phyloP scores from a whole-genome alignment of 108 stramenopile species.

The Seminavis robusta region DNA sequence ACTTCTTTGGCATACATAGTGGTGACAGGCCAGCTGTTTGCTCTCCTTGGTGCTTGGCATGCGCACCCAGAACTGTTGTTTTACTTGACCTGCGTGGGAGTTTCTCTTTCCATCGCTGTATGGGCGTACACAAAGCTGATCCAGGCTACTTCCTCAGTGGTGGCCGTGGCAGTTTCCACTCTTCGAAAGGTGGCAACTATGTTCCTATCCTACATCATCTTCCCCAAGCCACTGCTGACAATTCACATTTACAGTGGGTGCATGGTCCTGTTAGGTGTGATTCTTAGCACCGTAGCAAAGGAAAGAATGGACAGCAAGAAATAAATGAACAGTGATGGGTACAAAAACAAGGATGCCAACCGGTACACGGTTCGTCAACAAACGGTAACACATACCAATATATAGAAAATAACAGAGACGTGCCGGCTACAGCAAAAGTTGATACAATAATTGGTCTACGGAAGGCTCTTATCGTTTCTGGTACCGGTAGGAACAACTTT shows the following conservation, averaged over 20 bases:
- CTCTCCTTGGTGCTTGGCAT: conserved; percentile 3
- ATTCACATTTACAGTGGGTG: conserved; percentile 26
- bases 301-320: no score
- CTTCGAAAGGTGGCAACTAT: conserved; percentile 44
- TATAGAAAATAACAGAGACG: no score
- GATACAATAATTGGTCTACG: no score
- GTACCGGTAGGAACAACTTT: no score
- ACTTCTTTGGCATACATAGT: conserved; percentile 29
- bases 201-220: conserved; percentile 48
- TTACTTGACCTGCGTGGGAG: conserved; percentile 40
- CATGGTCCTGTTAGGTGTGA: conserved; percentile 30
- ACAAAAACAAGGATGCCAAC: no score
- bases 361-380: no score
- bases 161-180: conserved; percentile 60
- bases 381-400: no score
- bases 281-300: conserved; percentile 14
- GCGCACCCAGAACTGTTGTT: conserved; percentile 40
- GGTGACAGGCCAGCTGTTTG: conserved; percentile 18
- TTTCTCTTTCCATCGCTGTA: conserved; percentile 51
- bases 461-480: no score
- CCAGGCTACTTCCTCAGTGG: conserved; percentile 35
- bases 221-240: conserved; percentile 33
- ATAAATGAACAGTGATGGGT: no score
- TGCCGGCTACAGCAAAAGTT: no score
- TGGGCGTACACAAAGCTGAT: conserved; percentile 62